A percentile compares a stretch with the other conserved stretches of the same genome.
phyloP scores from a whole-genome alignment of 441 rosid species.

The Biscutella auriculata region DNA sequence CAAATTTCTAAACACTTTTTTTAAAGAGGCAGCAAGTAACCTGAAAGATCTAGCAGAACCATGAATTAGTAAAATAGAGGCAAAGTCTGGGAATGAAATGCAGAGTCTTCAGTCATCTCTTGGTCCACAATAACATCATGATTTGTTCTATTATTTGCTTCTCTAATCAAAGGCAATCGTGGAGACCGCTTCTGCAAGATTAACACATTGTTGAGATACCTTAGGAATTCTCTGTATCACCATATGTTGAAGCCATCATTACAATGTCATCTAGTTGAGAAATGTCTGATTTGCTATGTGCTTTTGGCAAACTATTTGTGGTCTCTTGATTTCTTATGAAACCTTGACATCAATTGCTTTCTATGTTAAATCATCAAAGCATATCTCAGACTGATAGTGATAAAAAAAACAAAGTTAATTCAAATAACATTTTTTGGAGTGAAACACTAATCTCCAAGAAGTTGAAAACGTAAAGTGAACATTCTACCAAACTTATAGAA shows the following conservation, averaged over 20 bases:
- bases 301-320: neutral
- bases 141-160: slow-evolving; percentile 1
- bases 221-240: neutral
- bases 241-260: slow-evolving; percentile 15
- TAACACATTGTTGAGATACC: slow-evolving; percentile 3
- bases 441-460: neutral
- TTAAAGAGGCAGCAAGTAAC: slow-evolving; percentile 15
- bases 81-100: slow-evolving; percentile 11
- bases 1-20: no score
- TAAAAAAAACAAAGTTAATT: neutral
- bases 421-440: neutral
- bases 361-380: neutral
- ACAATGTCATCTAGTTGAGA: slow-evolving; percentile 2
- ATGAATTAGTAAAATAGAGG: slow-evolving; percentile 6
- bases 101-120: slow-evolving; percentile 10
- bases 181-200: slow-evolving; percentile 9
- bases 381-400: neutral
- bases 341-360: neutral
- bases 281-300: slow-evolving; percentile 17
- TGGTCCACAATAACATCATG: neutral
- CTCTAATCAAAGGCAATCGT: slow-evolving; percentile 1
- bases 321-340: neutral
- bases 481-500: neutral
- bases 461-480: neutral
- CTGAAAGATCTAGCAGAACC: slow-evolving; percentile 20